Evolutionary conservation across 352 stramenopile species (phyloP).

Genomic region (Phytopythium boreale): DNA sequence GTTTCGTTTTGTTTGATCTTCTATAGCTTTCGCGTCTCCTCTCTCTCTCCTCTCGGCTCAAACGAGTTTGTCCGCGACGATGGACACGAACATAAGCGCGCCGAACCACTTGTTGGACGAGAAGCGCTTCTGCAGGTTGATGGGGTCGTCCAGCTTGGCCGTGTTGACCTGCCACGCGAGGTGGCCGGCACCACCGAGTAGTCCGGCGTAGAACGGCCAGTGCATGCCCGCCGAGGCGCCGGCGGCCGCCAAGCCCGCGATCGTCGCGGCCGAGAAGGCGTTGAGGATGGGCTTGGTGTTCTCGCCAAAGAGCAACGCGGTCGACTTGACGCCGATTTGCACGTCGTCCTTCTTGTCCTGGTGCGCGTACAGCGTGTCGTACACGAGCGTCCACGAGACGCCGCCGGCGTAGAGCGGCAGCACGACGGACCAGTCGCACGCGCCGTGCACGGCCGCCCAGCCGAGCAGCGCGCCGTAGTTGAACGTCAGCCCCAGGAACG

Average conservation of each 20-base stretch:
- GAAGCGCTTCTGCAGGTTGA: constrained; percentile 94
- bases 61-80: constrained; percentile 73
- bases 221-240: constrained; percentile 81
- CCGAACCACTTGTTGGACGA: constrained; percentile 92
- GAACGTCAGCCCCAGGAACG: constrained; percentile 97
- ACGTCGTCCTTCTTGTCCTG: constrained; percentile 98
- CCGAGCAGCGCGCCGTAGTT: constrained; percentile 98
- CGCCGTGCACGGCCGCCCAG: constrained; percentile 86
- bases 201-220: constrained; percentile 89
- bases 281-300: constrained; percentile 93
- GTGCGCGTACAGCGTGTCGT: constrained; percentile 99
- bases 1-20: background rate
- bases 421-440: constrained; percentile 84
- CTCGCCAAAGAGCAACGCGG: constrained; percentile 94
- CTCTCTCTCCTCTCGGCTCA: constrained; percentile 16
- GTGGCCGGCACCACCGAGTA: constrained; percentile 86
- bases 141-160: constrained; percentile 91
- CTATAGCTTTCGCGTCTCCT: background rate
- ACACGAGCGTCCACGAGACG: constrained; percentile 98
- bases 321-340: constrained; percentile 95
- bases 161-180: constrained; percentile 97
- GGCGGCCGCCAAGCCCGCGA: constrained; percentile 61
- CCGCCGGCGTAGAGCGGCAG: constrained; percentile 93
- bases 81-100: constrained; percentile 77
- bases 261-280: constrained; percentile 66